Base-by-base conservation (phyloP, 2,329 filamentous ascomycete species). In the Emmonsia crescens region DNA sequence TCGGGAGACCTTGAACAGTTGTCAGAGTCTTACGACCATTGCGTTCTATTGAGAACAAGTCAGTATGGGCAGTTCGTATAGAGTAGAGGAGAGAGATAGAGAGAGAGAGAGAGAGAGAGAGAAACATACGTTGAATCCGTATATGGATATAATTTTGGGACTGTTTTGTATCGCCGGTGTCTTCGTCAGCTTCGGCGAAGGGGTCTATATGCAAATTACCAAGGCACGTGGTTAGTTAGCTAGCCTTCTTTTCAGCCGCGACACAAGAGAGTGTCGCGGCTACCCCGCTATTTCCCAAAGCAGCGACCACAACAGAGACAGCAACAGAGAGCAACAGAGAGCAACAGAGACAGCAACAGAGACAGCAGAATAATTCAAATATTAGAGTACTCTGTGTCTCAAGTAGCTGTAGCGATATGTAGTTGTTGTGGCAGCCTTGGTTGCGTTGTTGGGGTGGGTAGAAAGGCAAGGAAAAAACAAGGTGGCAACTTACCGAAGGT, bases 21-120 rank as follows among this genome's bases (percentile, higher is more conserved):
- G 94, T 99, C 89, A 99, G 85, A 83, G 94, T 97, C 86, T 99
- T 99, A 80, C 94, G 94, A 87, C 94, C 94, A 97, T 99, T 99
- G 82, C 94, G 94, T 83, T 99, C 93, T 97, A 78, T 70, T 64
- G 62, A 48, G 64, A 6, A 65, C 61, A 62, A 66, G 65, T 58
- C 66, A 73, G 67, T 70, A 67, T 10, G 21, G 56, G 57, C 64
- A 61, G 55, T 59, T 40, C 44, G 19, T 54, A n/a, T 14, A 44
- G 19, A 21, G 19, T 42, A 27, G 36, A 1, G 12, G 4, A 40
- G 3, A 19, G 4, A 42, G 62, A 60, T n/a, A 36, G 29, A 49
- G 12, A 14, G 16, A 6, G 48, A 51, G 38, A 62, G 14, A 54
- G 36, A 51, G 54, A 10, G 49, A 61, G 19, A 54, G 36, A 51